Conservation (phyloP, 371 early-diverging fungal genomes). For the Mucor circinelloides region DNA sequence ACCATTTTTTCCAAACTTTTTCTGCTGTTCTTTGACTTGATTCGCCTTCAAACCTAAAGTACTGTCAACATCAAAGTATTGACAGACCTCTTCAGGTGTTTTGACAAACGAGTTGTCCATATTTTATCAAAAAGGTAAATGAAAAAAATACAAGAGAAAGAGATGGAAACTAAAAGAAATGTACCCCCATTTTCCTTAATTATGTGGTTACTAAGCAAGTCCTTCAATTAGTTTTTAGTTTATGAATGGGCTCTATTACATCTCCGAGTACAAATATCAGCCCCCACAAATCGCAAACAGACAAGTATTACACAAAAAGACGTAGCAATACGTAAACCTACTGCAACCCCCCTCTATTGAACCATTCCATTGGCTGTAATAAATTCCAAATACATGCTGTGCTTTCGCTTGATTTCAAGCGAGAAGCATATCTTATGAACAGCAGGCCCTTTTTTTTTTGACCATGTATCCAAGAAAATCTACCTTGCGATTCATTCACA, state of each 20-base stretch:
- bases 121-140: neutral
- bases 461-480: too few relatives aligned
- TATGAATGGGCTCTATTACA: neutral
- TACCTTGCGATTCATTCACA: too few relatives aligned
- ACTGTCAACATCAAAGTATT: constrained; percentile 63
- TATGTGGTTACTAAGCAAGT: neutral
- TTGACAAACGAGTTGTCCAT: constrained; percentile 75
- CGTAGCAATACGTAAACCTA: neutral
- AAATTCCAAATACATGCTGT: too few relatives aligned
- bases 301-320: neutral
- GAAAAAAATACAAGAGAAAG: neutral
- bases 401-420: too few relatives aligned
- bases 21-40: constrained; percentile 59
- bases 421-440: too few relatives aligned
- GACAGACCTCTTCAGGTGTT: constrained; percentile 68
- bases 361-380: neutral
- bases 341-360: neutral
- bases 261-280: neutral
- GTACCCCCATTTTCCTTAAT: neutral
- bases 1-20: constrained; percentile 80
- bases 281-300: neutral
- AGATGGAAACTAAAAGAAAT: constrained; percentile 12
- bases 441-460: too few relatives aligned
- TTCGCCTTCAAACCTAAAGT: constrained; percentile 59
- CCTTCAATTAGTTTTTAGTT: neutral